Base-by-base conservation (phyloP, 345 rosid genomes). In the Zanthoxylum bungeanum region DNA sequence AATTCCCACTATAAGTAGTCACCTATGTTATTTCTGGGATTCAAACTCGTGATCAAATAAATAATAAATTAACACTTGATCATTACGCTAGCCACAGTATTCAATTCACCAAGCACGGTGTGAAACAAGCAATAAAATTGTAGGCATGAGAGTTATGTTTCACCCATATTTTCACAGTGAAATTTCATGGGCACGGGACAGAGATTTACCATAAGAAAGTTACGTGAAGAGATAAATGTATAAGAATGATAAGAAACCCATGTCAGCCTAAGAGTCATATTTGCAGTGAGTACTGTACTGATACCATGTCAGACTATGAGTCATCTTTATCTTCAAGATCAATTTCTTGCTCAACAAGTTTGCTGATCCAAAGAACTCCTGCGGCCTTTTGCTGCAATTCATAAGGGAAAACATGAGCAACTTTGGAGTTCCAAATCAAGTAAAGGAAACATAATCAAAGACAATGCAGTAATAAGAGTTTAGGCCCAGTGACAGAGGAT, bases 301-400 rank as follows among this genome's bases (percentile, higher is more conserved):
- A 49, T 66, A 70, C 40, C 50, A 47, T 36, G 79, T 79, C 78
- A 76, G 73, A 51, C 56, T 60, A 50, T 3, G 33, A 33, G 75
- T 77, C 75, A 73, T 66, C 68, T 36, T 49, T 40, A 74, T 75
- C 69, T 66, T 79, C 73, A 64, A 51, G 55, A 12, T 71, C 77
- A 61, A 49, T 66, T 79, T 77, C 73, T 40, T 42, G 73, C 50
- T 49, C 24, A 69, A 59, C 66, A 58, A 75, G 69, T 79, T 56
- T 81, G 62, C 72, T 77, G 73, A 19, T 76, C 75, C 66, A 31
- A 34, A 22, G 81, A 70, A 69, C 49, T 66, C 69, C 67, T 71
- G 10, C 65, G 49, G 44, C 63, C 71, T 76, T 87, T 86, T 25
- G 77, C 93, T 89, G 86, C 76, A 84, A 64, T 76, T 61, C 40